phyloP scores from a whole-genome alignment of 225 moss, liverwort and hornwort genomes.

The Marchantia polymorpha region DNA sequence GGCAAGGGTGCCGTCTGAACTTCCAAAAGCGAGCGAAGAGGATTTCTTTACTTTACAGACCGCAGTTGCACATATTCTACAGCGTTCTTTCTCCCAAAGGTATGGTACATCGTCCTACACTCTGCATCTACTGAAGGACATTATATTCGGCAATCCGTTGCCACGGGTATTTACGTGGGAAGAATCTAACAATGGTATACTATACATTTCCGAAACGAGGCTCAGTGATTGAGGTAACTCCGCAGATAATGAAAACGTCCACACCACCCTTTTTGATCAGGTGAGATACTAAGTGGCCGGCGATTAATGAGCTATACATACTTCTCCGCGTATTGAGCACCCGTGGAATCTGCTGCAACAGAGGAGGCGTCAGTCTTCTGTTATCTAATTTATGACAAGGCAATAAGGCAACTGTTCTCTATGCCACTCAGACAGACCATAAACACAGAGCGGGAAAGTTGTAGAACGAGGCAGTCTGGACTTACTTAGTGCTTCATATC shows the following conservation, averaged over 20 bases:
- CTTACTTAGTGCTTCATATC: not conserved
- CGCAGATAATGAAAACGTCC: not conserved
- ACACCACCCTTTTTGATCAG: not conserved
- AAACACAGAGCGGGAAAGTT: too few relatives aligned
- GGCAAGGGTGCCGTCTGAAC: not conserved
- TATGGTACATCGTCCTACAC: not conserved
- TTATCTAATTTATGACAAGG: not conserved
- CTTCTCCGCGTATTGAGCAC: not conserved
- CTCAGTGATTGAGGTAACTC: not conserved
- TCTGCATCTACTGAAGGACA: not conserved
- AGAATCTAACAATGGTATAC: not conserved
- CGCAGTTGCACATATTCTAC: not conserved
- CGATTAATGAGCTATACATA: too few relatives aligned
- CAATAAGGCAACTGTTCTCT: not conserved
- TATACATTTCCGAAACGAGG: conserved; percentile 3
- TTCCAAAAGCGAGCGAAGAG: not conserved
- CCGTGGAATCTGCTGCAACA: not conserved
- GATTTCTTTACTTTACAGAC: not conserved
- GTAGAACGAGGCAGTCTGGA: not conserved
- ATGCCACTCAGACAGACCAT: too few relatives aligned
- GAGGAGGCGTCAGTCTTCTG: not conserved
- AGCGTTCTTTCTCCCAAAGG: not conserved
- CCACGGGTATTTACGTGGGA: not conserved
- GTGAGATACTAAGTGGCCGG: not conserved
- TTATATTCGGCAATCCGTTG: not conserved